A percentile compares a stretch with the other conserved stretches of the same genome.
Conservation (phyloP, 2,329 filamentous ascomycete genomes). For the Epichloe brachyelytri region DNA sequence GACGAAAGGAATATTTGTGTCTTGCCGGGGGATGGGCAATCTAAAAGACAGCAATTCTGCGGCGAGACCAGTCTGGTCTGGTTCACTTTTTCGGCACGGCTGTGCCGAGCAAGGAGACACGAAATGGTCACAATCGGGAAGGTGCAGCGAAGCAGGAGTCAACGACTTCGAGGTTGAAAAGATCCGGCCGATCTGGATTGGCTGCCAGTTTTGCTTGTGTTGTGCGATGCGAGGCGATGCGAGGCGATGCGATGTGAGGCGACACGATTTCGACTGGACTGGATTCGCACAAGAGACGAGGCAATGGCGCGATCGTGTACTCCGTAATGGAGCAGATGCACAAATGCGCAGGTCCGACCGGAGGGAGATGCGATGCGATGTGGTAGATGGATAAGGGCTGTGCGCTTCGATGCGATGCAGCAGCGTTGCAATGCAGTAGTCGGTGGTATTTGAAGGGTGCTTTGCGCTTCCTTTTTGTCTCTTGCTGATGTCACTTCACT, state of each 20-base stretch:
- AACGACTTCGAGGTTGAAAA: not conserved
- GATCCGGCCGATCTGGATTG: not conserved
- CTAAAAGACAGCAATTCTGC: slow-evolving; percentile 5
- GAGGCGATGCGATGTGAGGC: not conserved
- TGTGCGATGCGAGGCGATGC: not conserved
- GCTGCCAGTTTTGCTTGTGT: not conserved
- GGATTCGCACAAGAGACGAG: slow-evolving; percentile 1
- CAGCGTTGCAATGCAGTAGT: not conserved
- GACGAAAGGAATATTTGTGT: not conserved
- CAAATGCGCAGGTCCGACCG: not conserved
- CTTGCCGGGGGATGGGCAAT: slow-evolving; percentile 1
- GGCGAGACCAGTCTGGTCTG: slow-evolving; percentile 4
- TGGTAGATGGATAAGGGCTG: not conserved
- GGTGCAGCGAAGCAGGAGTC: slow-evolving; percentile 2
- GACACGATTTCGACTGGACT: not conserved
- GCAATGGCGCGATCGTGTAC: not conserved
- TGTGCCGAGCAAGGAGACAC: slow-evolving; percentile 7
- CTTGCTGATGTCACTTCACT: slow-evolving; percentile 1
- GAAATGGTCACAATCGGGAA: slow-evolving; percentile 5
- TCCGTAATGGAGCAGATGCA: not conserved
- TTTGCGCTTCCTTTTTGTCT: not conserved
- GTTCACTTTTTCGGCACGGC: slow-evolving; percentile 5
- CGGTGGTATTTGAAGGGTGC: not conserved
- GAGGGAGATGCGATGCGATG: not conserved
- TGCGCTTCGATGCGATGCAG: not conserved